Evolutionary conservation across 306 rosid genomes (phyloP).

Genomic region (Fragaria iinumae): DNA sequence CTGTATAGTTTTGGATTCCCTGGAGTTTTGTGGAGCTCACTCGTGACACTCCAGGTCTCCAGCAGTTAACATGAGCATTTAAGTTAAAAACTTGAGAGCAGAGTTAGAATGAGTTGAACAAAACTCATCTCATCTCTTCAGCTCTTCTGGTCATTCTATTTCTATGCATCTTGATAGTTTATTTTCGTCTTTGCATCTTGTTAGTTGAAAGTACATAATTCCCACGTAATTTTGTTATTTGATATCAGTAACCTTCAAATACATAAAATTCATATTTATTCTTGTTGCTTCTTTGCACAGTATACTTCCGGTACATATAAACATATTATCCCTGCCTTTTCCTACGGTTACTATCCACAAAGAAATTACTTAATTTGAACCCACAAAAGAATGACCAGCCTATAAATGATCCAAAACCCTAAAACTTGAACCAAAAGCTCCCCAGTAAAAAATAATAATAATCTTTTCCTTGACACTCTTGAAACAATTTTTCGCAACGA

Average conservation of each 20-base stretch:
- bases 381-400: background rate
- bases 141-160: too few species aligned
- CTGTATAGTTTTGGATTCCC: too few species aligned
- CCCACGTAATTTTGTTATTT: too few species aligned
- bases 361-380: too few species aligned
- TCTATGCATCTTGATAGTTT: too few species aligned
- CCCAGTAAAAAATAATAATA: background rate
- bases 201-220: background rate
- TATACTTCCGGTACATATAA: background rate
- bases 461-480: slow-evolving; percentile 25
- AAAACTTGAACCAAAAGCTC: background rate
- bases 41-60: too few species aligned
- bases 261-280: background rate
- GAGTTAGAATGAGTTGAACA: background rate
- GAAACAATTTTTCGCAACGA: slow-evolving; percentile 4
- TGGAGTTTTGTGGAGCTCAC: too few species aligned
- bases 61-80: too few species aligned
- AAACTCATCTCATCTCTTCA: background rate
- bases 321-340: background rate
- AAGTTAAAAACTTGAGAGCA: background rate
- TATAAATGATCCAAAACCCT: background rate
- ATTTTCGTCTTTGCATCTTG: background rate
- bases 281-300: background rate
- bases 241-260: background rate
- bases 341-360: background rate